These are phyloP conservation scores for Chernovozyma aurita DNA, from an alignment of 1,139 yeast genomes.

Conservation along the genomic window DNA sequence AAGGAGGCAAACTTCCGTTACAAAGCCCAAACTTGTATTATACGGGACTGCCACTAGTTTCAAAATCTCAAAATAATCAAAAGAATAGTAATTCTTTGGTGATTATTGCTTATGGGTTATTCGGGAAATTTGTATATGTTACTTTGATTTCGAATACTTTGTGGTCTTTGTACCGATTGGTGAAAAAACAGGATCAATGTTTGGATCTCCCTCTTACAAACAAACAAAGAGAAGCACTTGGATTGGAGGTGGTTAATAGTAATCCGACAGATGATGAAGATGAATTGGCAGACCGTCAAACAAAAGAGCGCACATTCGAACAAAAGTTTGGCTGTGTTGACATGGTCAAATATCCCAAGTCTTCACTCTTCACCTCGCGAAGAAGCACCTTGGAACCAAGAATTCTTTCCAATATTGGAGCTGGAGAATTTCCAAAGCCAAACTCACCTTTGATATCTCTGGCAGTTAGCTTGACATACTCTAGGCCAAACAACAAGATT, in stretches of 20 bases:
- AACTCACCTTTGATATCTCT: background rate
- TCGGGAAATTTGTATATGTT: slow-evolving; percentile 8
- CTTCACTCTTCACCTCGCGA: background rate
- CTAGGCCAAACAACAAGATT: background rate
- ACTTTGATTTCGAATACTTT: slow-evolving; percentile 14
- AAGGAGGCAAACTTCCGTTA: slow-evolving; percentile 7
- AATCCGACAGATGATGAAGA: slow-evolving; percentile 2
- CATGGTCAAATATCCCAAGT: background rate
- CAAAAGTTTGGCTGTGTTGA: background rate
- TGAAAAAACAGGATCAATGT: slow-evolving; percentile 37
- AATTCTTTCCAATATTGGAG: no score
- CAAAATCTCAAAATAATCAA: no score
- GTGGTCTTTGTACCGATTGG: slow-evolving; percentile 16
- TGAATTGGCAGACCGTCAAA: background rate
- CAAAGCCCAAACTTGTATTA: slow-evolving; percentile 6
- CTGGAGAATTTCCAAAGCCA: no score
- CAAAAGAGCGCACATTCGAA: background rate
- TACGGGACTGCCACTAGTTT: slow-evolving; percentile 1
- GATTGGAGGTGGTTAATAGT: slow-evolving; percentile 14
- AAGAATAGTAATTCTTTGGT: no score
- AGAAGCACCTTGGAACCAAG: background rate
- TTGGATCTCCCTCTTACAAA: slow-evolving; percentile 37
- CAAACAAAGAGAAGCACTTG: slow-evolving; percentile 33
- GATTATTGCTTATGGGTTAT: no score
- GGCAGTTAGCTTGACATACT: background rate